Conservation (phyloP, 2,329 filamentous ascomycete species). For the Xylariales sp. region DNA sequence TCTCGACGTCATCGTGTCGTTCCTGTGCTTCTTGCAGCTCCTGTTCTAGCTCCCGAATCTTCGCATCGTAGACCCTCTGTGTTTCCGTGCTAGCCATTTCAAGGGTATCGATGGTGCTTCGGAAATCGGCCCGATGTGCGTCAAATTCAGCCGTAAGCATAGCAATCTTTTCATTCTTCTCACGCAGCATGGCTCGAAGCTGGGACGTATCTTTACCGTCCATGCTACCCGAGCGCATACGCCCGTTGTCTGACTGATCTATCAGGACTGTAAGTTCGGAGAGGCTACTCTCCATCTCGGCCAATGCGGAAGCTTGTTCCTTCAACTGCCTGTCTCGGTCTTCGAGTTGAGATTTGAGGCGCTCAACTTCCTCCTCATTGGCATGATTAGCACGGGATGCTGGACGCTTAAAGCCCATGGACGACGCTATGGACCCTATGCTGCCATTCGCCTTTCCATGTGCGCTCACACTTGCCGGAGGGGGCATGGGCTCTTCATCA, state of each 20-base stretch:
- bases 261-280: slow-evolving; percentile 71
- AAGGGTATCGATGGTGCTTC: slow-evolving; percentile 95
- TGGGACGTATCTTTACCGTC: slow-evolving; percentile 80
- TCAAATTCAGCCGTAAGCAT: slow-evolving; percentile 96
- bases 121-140: slow-evolving; percentile 91
- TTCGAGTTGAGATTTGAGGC: slow-evolving; percentile 78
- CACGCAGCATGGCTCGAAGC: slow-evolving; percentile 82
- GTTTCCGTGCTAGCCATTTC: slow-evolving; percentile 97
- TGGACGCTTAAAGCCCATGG: slow-evolving; percentile 65
- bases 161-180: slow-evolving; percentile 97
- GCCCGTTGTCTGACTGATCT: slow-evolving; percentile 63
- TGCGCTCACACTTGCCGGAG: slow-evolving; percentile 51
- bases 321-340: slow-evolving; percentile 89
- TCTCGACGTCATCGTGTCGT: slow-evolving; percentile 88
- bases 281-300: slow-evolving; percentile 81
- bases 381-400: slow-evolving; percentile 60
- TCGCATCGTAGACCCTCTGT: slow-evolving; percentile 93
- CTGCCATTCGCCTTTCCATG: slow-evolving; percentile 66
- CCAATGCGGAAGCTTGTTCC: slow-evolving; percentile 83
- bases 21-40: slow-evolving; percentile 87
- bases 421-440: slow-evolving; percentile 66
- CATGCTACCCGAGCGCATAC: slow-evolving; percentile 59
- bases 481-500: slow-evolving; percentile 69
- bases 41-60: slow-evolving; percentile 85
- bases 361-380: slow-evolving; percentile 78